phyloP scores from a whole-genome alignment of 768 basidiomycete genomes.

The Agaricus sinodeliciosus region DNA sequence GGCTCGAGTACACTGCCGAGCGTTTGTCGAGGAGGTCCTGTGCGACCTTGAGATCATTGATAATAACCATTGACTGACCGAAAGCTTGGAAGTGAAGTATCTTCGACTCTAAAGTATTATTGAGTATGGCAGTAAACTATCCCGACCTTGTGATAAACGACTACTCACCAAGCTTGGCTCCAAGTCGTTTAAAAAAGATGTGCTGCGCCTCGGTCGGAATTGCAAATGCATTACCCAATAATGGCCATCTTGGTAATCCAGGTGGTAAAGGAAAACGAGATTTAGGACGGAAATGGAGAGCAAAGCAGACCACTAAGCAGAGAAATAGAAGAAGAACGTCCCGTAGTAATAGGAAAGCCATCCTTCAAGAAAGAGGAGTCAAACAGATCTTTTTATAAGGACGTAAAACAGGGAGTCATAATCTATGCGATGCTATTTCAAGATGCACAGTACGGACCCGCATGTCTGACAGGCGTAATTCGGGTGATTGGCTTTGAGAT shows the following conservation, averaged over 20 bases:
- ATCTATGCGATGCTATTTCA: no score
- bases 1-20: constrained; percentile 51
- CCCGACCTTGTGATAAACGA: background rate
- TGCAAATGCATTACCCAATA: constrained; percentile 7
- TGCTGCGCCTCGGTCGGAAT: background rate
- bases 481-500: no score
- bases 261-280: background rate
- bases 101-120: constrained; percentile 20
- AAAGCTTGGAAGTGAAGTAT: constrained; percentile 46
- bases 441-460: no score
- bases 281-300: background rate
- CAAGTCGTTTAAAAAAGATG: background rate
- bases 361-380: no score
- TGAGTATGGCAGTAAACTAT: background rate
- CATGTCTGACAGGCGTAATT: no score
- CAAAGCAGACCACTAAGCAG: background rate
- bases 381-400: no score
- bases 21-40: constrained; percentile 52
- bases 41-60: constrained; percentile 36
- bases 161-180: background rate
- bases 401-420: no score
- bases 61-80: constrained; percentile 31
- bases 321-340: background rate
- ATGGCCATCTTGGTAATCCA: constrained; percentile 1
- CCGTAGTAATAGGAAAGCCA: background rate